These are phyloP conservation scores for Tetradesmus obliquus DNA, from an alignment of 139 green algal species.

Conservation along the genomic window DNA sequence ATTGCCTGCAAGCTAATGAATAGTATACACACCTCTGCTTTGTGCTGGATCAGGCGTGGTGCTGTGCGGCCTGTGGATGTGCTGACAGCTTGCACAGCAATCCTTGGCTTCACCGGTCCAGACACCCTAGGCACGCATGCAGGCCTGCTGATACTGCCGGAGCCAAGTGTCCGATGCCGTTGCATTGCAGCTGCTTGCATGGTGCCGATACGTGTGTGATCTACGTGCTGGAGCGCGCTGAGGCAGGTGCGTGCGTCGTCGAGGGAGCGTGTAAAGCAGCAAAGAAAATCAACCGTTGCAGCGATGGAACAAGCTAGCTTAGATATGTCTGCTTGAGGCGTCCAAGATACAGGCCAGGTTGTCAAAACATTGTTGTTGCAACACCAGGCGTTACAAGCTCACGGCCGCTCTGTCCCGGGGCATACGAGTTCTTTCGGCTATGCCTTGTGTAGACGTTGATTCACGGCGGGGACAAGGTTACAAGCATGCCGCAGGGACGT, in stretches of 20 bases:
- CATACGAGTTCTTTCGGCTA: too few relatives aligned
- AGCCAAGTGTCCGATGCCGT: neutral
- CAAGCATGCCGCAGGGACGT: neutral
- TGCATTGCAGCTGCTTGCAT: constrained; percentile 8
- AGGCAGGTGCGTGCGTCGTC: neutral
- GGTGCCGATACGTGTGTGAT: neutral
- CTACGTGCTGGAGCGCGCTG: neutral
- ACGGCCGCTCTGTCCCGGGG: neutral
- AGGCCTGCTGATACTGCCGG: neutral
- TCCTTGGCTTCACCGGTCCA: neutral
- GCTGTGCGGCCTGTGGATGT: constrained; percentile 1
- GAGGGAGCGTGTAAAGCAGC: too few relatives aligned
- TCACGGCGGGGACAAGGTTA: neutral
- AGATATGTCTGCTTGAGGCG: neutral
- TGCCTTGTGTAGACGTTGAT: too few relatives aligned
- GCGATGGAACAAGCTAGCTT: neutral
- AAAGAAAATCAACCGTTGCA: too few relatives aligned
- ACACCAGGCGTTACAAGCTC: neutral
- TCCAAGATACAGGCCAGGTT: neutral
- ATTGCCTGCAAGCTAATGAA: neutral
- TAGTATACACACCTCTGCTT: constrained; percentile 76
- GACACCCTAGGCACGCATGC: neutral
- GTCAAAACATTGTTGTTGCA: constrained; percentile 3
- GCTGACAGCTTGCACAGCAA: constrained; percentile 23
- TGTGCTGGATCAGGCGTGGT: constrained; percentile 91